A percentile compares a stretch with the other conserved stretches of the same genome.
Conservation (phyloP, 1,139 yeast species). For the Taphrina sp. region DNA sequence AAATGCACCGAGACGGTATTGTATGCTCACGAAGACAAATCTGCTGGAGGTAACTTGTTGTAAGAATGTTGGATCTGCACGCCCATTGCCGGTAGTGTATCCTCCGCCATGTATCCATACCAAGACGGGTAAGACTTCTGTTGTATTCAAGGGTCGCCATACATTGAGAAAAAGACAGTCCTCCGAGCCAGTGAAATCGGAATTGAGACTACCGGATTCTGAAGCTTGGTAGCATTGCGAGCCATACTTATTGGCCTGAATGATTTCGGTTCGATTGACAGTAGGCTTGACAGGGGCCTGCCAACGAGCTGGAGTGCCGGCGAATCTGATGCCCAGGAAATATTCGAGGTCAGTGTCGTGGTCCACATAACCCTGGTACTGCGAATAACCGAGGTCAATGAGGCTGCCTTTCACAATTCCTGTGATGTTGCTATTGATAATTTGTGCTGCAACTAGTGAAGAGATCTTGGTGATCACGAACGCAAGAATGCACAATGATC, state of each 20-base stretch:
- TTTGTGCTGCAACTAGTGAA: neutral
- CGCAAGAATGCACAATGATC: too few species aligned
- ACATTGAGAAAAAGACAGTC: constrained; percentile 32
- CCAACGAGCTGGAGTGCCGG: constrained; percentile 25
- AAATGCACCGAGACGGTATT: constrained; percentile 44
- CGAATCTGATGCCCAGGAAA: constrained; percentile 27
- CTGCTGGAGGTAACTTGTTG: constrained; percentile 36
- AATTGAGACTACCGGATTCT: constrained; percentile 32
- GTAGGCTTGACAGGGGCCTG: constrained; percentile 17
- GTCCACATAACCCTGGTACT: constrained; percentile 34
- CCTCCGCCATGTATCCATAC: constrained; percentile 48
- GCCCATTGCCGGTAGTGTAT: constrained; percentile 39
- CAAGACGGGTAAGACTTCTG: neutral
- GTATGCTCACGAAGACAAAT: constrained; percentile 39
- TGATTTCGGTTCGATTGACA: constrained; percentile 4
- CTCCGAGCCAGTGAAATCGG: constrained; percentile 40
- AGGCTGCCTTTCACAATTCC: constrained; percentile 14
- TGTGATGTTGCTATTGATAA: neutral
- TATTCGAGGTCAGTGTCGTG: neutral
- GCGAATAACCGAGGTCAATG: constrained; percentile 37
- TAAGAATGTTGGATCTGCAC: constrained; percentile 39
- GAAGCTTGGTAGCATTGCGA: constrained; percentile 12
- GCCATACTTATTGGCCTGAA: constrained; percentile 31
- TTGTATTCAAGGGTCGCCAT: neutral
- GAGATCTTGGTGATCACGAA: too few species aligned